Base-by-base conservation (phyloP, 2,329 filamentous ascomycete genomes). In the Colletotrichum lentis region DNA sequence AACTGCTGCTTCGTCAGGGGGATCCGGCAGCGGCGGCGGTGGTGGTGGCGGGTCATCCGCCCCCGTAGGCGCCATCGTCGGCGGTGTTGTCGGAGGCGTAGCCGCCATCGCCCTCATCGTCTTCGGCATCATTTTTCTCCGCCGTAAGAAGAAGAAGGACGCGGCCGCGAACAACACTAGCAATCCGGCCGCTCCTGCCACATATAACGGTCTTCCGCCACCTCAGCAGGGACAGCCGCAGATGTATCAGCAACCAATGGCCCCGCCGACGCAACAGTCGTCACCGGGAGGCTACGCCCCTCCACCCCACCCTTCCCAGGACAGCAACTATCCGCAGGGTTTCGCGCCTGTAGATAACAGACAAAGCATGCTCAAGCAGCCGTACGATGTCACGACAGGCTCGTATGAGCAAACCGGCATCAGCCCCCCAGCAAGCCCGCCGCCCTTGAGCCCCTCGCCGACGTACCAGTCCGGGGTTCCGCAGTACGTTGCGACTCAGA, bases 21-120 rank as follows among this genome's bases (percentile, higher is more conserved):
- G 77, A 2, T 77, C 78, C n/a, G 77, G 76, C 41, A 10, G 77
- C 5, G 5, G 46, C 22, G 22, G 47, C 22, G 27, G 77, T 7
- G 76, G 80, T 3, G 78, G 78, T 22, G 78, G 79, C 56, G 70
- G 71, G 10, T 66, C 62, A 20, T 62, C 67, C 11, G 74, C 73
- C 1, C 76, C 75, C 3, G 69, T 77, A 18, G 79, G 78, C 6
- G 73, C 77, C 63, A 80, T 81, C 46, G 78, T 79, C 2, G 79
- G 79, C 35, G 78, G 77, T 50, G 77, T 78, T 11, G 76, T 81
- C 3, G 79, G 78, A n/a, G 79, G 79, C 47, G 69, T 80, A 5
- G 62, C 35, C 35, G 73, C 72, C n/a, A 53, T 79, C 27, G 76
- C 64, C 18, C 66, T 77, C 6, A 70, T 78, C 64, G 66, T 59